These are phyloP conservation scores for Verticillium tricorpus DNA, from an alignment of 2,329 filamentous ascomycete genomes.

Conservation along the genomic window DNA sequence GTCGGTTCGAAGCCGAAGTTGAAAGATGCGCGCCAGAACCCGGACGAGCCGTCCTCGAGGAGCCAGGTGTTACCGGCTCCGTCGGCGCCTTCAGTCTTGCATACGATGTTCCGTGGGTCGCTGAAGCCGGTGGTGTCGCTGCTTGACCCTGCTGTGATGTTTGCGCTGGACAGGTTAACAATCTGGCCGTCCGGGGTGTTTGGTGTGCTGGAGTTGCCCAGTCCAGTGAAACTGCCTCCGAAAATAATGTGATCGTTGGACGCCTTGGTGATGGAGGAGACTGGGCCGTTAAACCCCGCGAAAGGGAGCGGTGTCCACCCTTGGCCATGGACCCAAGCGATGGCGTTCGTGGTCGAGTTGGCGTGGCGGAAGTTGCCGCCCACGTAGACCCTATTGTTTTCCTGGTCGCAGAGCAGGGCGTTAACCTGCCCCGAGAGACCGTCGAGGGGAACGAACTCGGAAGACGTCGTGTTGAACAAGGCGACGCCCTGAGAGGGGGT, in stretches of 20 bases:
- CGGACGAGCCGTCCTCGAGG: slow-evolving; percentile 67
- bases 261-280: slow-evolving; percentile 77
- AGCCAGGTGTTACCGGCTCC: slow-evolving; percentile 79
- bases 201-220: slow-evolving; percentile 73
- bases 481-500: slow-evolving; percentile 75
- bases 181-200: slow-evolving; percentile 68
- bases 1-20: slow-evolving; percentile 82
- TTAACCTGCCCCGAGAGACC: slow-evolving; percentile 81
- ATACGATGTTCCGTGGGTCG: slow-evolving; percentile 78
- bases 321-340: slow-evolving; percentile 67
- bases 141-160: slow-evolving; percentile 63
- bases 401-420: slow-evolving; percentile 75
- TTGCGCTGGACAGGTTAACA: slow-evolving; percentile 78
- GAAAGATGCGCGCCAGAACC: slow-evolving; percentile 81
- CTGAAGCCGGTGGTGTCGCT: slow-evolving; percentile 60
- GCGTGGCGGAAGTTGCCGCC: slow-evolving; percentile 78
- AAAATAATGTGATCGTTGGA: slow-evolving; percentile 85
- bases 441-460: slow-evolving; percentile 66
- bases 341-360: slow-evolving; percentile 78
- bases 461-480: slow-evolving; percentile 70
- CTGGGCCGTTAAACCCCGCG: slow-evolving; percentile 89
- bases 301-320: slow-evolving; percentile 83
- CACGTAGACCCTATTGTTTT: slow-evolving; percentile 77
- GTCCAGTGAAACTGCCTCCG: slow-evolving; percentile 81
- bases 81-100: slow-evolving; percentile 64